Evolutionary conservation across 805 yeast genomes (phyloP).

Genomic region (Candida taoyuanica): DNA sequence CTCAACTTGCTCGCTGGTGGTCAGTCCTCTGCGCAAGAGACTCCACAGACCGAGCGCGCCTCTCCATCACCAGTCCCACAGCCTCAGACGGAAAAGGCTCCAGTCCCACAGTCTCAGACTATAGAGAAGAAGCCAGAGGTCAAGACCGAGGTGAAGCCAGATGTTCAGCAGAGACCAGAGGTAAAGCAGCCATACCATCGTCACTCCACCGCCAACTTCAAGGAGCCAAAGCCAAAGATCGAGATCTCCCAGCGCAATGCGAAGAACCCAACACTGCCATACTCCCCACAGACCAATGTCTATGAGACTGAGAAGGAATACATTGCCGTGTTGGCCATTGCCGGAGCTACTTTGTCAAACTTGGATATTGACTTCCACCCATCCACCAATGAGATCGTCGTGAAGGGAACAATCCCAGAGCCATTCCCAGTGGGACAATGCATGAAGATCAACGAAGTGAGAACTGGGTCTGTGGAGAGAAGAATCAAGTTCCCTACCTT

Average conservation of each 20-base stretch:
- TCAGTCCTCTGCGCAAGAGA: not conserved
- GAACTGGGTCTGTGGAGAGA: slow-evolving; percentile 55
- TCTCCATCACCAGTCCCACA: not conserved
- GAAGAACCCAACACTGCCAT: slow-evolving; percentile 36
- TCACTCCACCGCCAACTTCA: slow-evolving; percentile 21
- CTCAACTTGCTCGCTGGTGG: slow-evolving; percentile 9
- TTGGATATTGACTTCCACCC: slow-evolving; percentile 58
- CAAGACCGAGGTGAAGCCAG: slow-evolving; percentile 8
- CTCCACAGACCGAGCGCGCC: slow-evolving; percentile 2
- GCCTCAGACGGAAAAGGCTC: not conserved
- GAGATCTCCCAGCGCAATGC: slow-evolving; percentile 26
- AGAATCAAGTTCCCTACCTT: slow-evolving; percentile 49
- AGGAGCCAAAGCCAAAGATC: slow-evolving; percentile 26
- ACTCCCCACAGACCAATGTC: slow-evolving; percentile 56
- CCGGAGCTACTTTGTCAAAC: slow-evolving; percentile 53
- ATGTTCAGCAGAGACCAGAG: too few relatives aligned
- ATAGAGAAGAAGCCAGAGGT: slow-evolving; percentile 1
- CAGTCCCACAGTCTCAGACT: not conserved
- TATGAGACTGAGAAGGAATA: slow-evolving; percentile 46
- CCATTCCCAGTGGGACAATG: slow-evolving; percentile 23
- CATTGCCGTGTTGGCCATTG: slow-evolving; percentile 45
- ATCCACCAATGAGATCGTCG: slow-evolving; percentile 45
- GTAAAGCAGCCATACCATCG: slow-evolving; percentile 20
- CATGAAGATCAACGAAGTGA: slow-evolving; percentile 47
- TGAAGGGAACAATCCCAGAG: slow-evolving; percentile 41